Conservation (phyloP, 306 rosid genomes). For the Inga laurina region DNA sequence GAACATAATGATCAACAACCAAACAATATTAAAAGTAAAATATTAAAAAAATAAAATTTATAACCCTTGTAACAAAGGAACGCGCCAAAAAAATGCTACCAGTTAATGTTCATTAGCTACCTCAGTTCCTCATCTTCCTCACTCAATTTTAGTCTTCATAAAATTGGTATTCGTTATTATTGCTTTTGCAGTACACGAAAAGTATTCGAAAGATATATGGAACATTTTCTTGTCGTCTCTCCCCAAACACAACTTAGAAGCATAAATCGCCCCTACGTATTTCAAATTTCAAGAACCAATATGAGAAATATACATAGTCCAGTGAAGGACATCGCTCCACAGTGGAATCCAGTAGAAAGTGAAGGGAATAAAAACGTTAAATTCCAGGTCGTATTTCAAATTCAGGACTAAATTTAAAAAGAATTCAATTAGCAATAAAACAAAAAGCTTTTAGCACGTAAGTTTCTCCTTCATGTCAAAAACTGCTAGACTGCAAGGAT, state of each 20-base stretch:
- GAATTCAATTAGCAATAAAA: not conserved
- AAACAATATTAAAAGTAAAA: conserved; percentile 27
- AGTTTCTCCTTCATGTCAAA: not conserved
- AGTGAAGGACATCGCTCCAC: not conserved
- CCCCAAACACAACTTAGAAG: not conserved
- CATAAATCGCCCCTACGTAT: not conserved
- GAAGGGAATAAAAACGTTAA: not conserved
- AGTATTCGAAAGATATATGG: not conserved
- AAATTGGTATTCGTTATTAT: not conserved
- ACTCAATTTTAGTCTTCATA: not conserved
- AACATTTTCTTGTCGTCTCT: not conserved
- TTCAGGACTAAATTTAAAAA: not conserved
- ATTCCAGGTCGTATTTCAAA: not conserved
- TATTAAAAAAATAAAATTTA: not conserved
- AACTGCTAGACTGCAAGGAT: not conserved
- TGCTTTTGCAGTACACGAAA: not conserved
- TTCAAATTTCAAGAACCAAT: not conserved
- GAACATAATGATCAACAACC: conserved; percentile 3
- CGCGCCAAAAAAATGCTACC: conserved; percentile 16
- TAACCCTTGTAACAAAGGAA: not conserved
- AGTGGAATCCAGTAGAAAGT: not conserved
- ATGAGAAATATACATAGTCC: not conserved
- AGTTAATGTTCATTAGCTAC: conserved; percentile 1
- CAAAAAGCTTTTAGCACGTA: not conserved
- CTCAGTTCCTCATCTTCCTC: not conserved